Percentiles rank a stretch among this genome's conserved stretches.
phyloP scores from a whole-genome alignment of 1,284 basidiomycete species.

The Malassezia brasiliensis region DNA sequence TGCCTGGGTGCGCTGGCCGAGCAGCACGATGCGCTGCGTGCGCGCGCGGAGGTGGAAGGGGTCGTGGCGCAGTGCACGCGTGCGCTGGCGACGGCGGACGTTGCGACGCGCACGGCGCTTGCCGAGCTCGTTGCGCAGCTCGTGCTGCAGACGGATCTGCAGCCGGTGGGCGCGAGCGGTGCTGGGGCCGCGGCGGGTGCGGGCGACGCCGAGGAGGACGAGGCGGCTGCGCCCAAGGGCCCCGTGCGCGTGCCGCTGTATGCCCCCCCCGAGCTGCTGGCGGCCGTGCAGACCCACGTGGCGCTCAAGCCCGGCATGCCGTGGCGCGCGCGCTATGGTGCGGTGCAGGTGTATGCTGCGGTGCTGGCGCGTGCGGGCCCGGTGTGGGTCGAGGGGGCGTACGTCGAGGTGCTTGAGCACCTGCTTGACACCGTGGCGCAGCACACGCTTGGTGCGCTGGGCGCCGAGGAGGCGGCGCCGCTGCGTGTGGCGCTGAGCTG shows the following conservation, averaged over 20 bases:
- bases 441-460: constrained; percentile 19
- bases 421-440: constrained; percentile 59
- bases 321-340: constrained; percentile 53
- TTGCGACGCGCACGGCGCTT: constrained; percentile 68
- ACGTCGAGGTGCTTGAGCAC: constrained; percentile 67
- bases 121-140: constrained; percentile 72
- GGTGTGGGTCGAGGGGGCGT: constrained; percentile 72
- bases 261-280: constrained; percentile 69
- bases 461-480: constrained; percentile 18
- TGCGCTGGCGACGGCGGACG: constrained; percentile 66
- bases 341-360: constrained; percentile 79
- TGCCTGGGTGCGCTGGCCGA: constrained; percentile 2
- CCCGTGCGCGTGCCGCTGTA: constrained; percentile 59
- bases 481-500: constrained; percentile 62
- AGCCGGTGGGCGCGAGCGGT: constrained; percentile 20
- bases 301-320: constrained; percentile 58
- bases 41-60: constrained; percentile 63
- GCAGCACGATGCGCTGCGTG: constrained; percentile 19
- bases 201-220: constrained; percentile 53
- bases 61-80: constrained; percentile 63
- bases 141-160: constrained; percentile 66
- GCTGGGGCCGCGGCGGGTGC: constrained; percentile 4
- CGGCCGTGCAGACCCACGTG: constrained; percentile 55
- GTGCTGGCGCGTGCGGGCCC: constrained; percentile 67
- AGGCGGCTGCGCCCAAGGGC: constrained; percentile 51